Conservation (phyloP, 1,284 basidiomycete species). For the Leccinum pachyderme region DNA sequence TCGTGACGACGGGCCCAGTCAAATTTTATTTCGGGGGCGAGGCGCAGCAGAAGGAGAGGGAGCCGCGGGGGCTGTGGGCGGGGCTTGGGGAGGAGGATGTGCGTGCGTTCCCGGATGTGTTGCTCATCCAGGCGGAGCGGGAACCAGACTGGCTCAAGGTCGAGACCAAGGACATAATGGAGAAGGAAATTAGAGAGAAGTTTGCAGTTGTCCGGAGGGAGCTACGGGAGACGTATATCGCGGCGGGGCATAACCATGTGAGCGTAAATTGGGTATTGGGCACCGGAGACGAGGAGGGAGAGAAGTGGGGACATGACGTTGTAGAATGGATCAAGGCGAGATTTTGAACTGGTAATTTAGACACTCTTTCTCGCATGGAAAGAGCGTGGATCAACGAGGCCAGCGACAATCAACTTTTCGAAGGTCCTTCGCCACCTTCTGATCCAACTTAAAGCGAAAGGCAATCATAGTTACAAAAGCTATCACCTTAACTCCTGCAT, state of each 20-base stretch:
- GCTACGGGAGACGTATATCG: slow-evolving; percentile 35
- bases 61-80: slow-evolving; percentile 41
- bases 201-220: slow-evolving; percentile 31
- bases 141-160: slow-evolving; percentile 47
- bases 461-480: no score
- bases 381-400: no score
- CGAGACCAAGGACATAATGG: slow-evolving; percentile 35
- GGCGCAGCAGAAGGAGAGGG: slow-evolving; percentile 39
- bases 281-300: slow-evolving; percentile 54
- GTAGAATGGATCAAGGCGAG: slow-evolving; percentile 44
- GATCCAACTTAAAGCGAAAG: no score
- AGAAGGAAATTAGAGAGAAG: slow-evolving; percentile 39
- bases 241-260: slow-evolving; percentile 61
- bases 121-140: slow-evolving; percentile 48
- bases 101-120: slow-evolving; percentile 41
- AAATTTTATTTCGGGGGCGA: slow-evolving; percentile 47
- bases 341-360: not conserved
- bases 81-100: slow-evolving; percentile 36
- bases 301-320: slow-evolving; percentile 57
- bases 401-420: no score
- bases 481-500: no score
- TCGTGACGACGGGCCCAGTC: slow-evolving; percentile 29
- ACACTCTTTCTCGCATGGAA: no score
- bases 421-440: no score
- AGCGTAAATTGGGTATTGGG: slow-evolving; percentile 50